phyloP scores from a whole-genome alignment of 768 basidiomycete species.

The Kwoniella dejecticola region DNA sequence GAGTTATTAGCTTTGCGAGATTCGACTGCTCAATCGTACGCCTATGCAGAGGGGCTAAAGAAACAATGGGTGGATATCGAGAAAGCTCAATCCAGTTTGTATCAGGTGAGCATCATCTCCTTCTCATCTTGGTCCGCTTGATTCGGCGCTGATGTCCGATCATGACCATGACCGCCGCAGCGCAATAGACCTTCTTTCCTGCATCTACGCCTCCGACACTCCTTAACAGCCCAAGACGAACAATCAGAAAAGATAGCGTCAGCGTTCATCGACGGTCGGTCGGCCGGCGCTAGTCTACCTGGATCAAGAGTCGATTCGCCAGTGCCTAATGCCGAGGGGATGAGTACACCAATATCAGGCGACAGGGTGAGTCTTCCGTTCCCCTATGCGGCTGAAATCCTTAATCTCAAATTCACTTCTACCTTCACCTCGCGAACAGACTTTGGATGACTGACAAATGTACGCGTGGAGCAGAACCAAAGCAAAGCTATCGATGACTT shows the following conservation, averaged over 20 bases:
- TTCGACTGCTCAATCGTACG: constrained; percentile 83
- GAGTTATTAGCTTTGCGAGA: constrained; percentile 71
- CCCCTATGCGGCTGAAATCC: not conserved
- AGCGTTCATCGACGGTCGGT: constrained; percentile 72
- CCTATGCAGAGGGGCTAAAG: constrained; percentile 80
- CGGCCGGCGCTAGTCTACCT: constrained; percentile 26
- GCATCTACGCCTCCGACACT: constrained; percentile 80
- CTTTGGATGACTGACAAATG: not conserved
- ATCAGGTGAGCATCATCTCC: constrained; percentile 75
- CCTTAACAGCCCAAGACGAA: constrained; percentile 87
- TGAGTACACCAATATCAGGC: constrained; percentile 14
- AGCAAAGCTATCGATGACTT: constrained; percentile 75
- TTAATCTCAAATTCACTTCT: too few species aligned
- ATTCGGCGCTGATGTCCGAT: not conserved
- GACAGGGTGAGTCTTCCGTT: constrained; percentile 30
- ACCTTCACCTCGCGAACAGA: too few species aligned
- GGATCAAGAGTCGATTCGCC: constrained; percentile 48
- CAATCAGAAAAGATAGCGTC: constrained; percentile 79
- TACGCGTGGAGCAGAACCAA: constrained; percentile 23
- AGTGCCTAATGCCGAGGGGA: constrained; percentile 25
- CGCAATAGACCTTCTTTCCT: constrained; percentile 84
- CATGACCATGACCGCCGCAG: constrained; percentile 56
- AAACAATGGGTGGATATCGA: constrained; percentile 82
- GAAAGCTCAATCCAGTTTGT: constrained; percentile 81
- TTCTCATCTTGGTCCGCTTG: not conserved